phyloP scores from a whole-genome alignment of 768 basidiomycete species.

The Pleurotus platypus region DNA sequence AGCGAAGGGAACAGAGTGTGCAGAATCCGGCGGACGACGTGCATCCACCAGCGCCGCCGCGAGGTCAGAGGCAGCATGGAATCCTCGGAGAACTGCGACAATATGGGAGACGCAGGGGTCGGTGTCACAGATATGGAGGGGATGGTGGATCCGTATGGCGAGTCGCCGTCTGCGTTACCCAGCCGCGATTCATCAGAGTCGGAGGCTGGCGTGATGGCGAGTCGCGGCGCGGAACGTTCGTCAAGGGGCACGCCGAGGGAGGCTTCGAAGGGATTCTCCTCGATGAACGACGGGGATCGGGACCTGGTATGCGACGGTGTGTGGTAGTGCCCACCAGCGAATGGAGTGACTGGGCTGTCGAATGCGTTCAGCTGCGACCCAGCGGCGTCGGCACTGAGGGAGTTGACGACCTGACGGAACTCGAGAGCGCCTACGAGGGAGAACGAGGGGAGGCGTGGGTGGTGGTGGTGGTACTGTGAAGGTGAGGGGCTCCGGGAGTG shows the following conservation, averaged over 20 bases:
- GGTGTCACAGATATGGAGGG: constrained; percentile 52
- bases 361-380: constrained; percentile 58
- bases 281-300: constrained; percentile 26
- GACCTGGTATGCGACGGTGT: constrained; percentile 17
- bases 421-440: constrained; percentile 95
- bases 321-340: constrained; percentile 74
- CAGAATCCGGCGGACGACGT: constrained; percentile 36
- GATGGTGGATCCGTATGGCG: constrained; percentile 20
- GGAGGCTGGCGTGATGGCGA: constrained; percentile 19
- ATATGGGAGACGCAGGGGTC: constrained; percentile 45
- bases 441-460: constrained; percentile 59
- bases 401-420: constrained; percentile 87
- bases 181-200: constrained; percentile 14
- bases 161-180: constrained; percentile 12
- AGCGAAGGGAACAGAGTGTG: constrained; percentile 86
- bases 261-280: constrained; percentile 50
- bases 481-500: constrained; percentile 53
- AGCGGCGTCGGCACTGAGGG: constrained; percentile 68
- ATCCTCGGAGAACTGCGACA: constrained; percentile 34
- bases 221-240: constrained; percentile 36
- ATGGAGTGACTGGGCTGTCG: constrained; percentile 64
- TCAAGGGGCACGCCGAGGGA: constrained; percentile 47
- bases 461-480: constrained; percentile 29
- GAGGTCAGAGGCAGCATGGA: constrained; percentile 31
- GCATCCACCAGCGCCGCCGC: constrained; percentile 33